A percentile compares a stretch with the other conserved stretches of the same genome.
These are phyloP conservation scores for Aspergillus pseudoviridinutans DNA, from an alignment of 2,329 filamentous ascomycete species.

Conservation along the genomic window DNA sequence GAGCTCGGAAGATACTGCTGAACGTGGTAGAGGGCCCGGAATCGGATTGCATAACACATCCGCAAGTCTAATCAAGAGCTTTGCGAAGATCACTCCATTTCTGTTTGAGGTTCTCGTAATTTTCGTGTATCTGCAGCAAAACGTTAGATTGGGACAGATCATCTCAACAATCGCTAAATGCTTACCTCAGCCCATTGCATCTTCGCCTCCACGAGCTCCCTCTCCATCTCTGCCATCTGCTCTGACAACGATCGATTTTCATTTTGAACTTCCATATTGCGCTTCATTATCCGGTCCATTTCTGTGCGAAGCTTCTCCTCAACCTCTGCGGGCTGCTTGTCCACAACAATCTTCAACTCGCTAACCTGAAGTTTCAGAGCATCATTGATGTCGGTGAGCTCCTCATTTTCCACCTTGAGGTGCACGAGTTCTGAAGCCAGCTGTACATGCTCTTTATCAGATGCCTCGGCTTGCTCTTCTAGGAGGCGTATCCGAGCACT, in stretches of 20 bases:
- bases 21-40: background rate
- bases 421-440: slow-evolving; percentile 88
- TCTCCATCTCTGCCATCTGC: slow-evolving; percentile 86
- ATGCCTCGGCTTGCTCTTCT: slow-evolving; percentile 82
- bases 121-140: slow-evolving; percentile 57
- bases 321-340: slow-evolving; percentile 83
- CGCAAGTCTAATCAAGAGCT: slow-evolving; percentile 43
- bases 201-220: slow-evolving; percentile 87
- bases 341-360: slow-evolving; percentile 80
- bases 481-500: slow-evolving; percentile 75
- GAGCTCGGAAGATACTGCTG: background rate
- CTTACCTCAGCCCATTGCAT: slow-evolving; percentile 92
- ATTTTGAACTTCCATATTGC: slow-evolving; percentile 89
- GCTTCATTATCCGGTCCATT: slow-evolving; percentile 86
- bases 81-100: slow-evolving; percentile 72
- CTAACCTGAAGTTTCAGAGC: slow-evolving; percentile 77
- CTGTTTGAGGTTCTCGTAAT: slow-evolving; percentile 67
- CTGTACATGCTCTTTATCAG: slow-evolving; percentile 84
- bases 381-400: slow-evolving; percentile 85
- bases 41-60: background rate
- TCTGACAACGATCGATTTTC: slow-evolving; percentile 87
- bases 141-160: slow-evolving; percentile 10
- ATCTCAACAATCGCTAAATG: background rate
- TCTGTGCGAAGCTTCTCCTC: slow-evolving; percentile 77
- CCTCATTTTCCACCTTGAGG: slow-evolving; percentile 89